Conservation (phyloP, 371 early-diverging fungal genomes). For the Syncephalastrum contaminatum region DNA sequence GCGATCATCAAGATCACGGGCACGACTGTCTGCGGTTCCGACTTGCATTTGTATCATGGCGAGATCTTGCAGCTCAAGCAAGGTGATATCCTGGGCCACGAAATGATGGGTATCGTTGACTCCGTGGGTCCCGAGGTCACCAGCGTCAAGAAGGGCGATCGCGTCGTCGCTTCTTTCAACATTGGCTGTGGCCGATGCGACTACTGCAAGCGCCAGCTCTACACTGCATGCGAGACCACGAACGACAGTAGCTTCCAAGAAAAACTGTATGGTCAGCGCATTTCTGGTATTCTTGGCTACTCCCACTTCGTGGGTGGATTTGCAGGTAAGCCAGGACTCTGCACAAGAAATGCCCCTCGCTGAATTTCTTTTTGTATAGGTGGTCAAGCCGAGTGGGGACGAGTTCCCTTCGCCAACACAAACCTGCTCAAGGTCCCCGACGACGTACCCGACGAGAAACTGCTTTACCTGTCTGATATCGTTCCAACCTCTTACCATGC, state of each 20-base stretch:
- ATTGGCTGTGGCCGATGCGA: slow-evolving; percentile 62
- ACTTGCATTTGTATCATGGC: slow-evolving; percentile 58
- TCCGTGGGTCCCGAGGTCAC: slow-evolving; percentile 44
- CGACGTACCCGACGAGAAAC: slow-evolving; percentile 52
- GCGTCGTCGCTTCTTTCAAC: slow-evolving; percentile 53
- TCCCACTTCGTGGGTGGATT: slow-evolving; percentile 44
- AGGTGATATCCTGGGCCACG: slow-evolving; percentile 61
- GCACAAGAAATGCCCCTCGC: neutral
- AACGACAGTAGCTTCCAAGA: slow-evolving; percentile 56
- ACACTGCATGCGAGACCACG: slow-evolving; percentile 51
- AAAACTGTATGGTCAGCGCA: slow-evolving; percentile 56
- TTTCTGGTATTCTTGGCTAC: slow-evolving; percentile 56
- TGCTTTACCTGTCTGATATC: slow-evolving; percentile 57
- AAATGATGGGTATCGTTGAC: slow-evolving; percentile 55
- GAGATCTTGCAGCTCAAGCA: slow-evolving; percentile 52
- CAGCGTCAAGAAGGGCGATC: slow-evolving; percentile 48
- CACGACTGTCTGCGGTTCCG: slow-evolving; percentile 62
- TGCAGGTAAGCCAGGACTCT: slow-evolving; percentile 15
- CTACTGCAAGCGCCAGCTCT: slow-evolving; percentile 45
- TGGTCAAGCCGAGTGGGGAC: slow-evolving; percentile 60
- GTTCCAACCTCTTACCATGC: slow-evolving; percentile 63
- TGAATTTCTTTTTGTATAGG: slow-evolving; percentile 20
- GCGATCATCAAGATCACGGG: slow-evolving; percentile 54
- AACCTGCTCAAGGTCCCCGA: slow-evolving; percentile 57
- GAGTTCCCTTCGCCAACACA: slow-evolving; percentile 58